Base-by-base conservation (phyloP, 306 rosid species). In the Astragalus membranaceus region DNA sequence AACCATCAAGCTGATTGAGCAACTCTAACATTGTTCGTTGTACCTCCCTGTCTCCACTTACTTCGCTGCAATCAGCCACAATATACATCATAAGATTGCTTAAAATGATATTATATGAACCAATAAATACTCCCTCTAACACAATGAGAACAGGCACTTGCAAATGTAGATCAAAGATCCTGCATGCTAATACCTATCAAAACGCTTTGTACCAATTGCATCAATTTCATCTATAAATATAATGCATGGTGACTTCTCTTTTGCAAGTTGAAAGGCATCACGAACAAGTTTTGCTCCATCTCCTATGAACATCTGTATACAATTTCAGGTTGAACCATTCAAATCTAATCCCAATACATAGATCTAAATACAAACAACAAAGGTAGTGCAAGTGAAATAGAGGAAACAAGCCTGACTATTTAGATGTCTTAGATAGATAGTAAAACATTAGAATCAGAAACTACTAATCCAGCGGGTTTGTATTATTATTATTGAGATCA, bases 281-380 rank as follows among this genome's bases (percentile, higher is more conserved):
- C 97, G 95, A 7, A 94, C 99, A 80, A 91, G 97, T 81, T 94
- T 91, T 68, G 97, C 97, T 53, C 99, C 99, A 78, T 91, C 99
- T 61, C 99, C 96, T 42, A 91, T 91, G 80, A 85, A 94, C 97
- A 87, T 88, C 99, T 94, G 78, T 13, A 49, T 17, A 61, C 58
- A 66, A 59, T 36, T 61, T 3, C 26, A 46, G 58, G 54, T 35
- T 26, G 59, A 39, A 69, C 20, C 51, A 64, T 73, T 60, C 8
- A 43, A 51, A 53, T 20, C n/a, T 16, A 56, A 58, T 70, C 59
- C 43, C n/a, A 42, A 11, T n/a, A 20, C 16, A 42, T 11, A 61
- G 14, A 37, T 61, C 14, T 17, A 14, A 13, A 30, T 10, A 1
- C 57, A 73, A 52, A 56, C 15, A 26, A 35, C 11, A 10, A 26